Conservation (phyloP, 2,329 filamentous ascomycete species). For the Aaosphaeria arxii region DNA sequence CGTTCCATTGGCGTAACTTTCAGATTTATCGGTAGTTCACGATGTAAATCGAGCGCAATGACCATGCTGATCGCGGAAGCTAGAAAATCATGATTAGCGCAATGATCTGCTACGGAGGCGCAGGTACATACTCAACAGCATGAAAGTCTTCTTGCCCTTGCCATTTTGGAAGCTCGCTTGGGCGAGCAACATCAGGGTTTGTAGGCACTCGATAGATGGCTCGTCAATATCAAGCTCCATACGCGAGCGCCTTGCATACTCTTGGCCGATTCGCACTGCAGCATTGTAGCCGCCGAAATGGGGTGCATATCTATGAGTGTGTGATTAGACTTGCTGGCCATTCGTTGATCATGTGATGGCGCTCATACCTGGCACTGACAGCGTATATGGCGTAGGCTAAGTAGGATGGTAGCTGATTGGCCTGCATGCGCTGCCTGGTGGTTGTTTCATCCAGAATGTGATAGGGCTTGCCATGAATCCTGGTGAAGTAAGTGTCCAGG, state of each 20-base stretch:
- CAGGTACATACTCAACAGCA: conserved; percentile 66
- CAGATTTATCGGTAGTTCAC: conserved; percentile 65
- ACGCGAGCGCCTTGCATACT: conserved; percentile 69
- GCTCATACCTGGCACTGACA: conserved; percentile 42
- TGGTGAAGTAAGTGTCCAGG: conserved; percentile 75
- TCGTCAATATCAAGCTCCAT: conserved; percentile 74
- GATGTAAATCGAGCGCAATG: conserved; percentile 75
- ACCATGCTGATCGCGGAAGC: conserved; percentile 79
- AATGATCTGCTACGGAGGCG: conserved; percentile 1
- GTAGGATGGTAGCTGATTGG: conserved; percentile 59
- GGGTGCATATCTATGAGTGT: conserved; percentile 60
- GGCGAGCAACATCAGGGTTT: conserved; percentile 71
- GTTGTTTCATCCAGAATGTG: conserved; percentile 76
- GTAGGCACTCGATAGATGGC: conserved; percentile 73
- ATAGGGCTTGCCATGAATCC: conserved; percentile 79
- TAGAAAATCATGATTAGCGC: conserved; percentile 35
- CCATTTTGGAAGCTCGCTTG: conserved; percentile 74
- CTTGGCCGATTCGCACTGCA: conserved; percentile 66
- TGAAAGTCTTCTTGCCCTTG: conserved; percentile 80
- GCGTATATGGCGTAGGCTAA: conserved; percentile 54
- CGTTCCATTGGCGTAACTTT: conserved; percentile 66
- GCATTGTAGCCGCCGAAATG: conserved; percentile 66
- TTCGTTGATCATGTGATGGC: conserved; percentile 45
- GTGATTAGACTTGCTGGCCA: conserved; percentile 41
- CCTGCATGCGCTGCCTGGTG: conserved; percentile 68